phyloP scores from a whole-genome alignment of 2,329 filamentous ascomycete genomes.

The Phialophora expanda region DNA sequence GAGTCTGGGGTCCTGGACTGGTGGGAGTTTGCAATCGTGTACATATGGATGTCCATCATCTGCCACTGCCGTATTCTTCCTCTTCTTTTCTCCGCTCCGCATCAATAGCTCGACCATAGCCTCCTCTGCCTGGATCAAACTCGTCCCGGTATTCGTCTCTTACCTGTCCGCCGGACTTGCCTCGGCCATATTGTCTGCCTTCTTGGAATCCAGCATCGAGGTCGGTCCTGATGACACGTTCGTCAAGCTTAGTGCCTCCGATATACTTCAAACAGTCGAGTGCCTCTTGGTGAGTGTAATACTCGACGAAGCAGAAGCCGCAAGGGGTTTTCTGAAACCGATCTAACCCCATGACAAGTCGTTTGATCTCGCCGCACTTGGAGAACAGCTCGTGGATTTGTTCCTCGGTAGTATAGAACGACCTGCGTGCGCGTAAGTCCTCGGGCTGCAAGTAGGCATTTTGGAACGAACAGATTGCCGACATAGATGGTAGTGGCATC shows the following conservation, averaged over 20 bases:
- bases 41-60: conserved; percentile 22
- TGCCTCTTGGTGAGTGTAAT: conserved; percentile 96
- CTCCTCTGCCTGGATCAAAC: conserved; percentile 92
- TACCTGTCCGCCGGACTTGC: conserved; percentile 95
- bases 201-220: conserved; percentile 95
- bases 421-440: conserved; percentile 56
- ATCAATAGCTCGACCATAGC: conserved; percentile 78
- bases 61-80: conserved; percentile 63
- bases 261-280: conserved; percentile 99
- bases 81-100: conserved; percentile 65
- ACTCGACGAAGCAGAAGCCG: conserved; percentile 99
- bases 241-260: conserved; percentile 95
- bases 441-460: conserved; percentile 13
- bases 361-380: conserved; percentile 95
- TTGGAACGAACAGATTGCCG: conserved; percentile 77
- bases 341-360: conserved; percentile 95
- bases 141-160: conserved; percentile 97
- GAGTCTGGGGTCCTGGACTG: neutral
- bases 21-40: neutral
- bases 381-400: conserved; percentile 97
- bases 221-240: conserved; percentile 94
- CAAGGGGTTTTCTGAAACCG: conserved; percentile 97
- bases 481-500: conserved; percentile 96
- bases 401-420: conserved; percentile 98
- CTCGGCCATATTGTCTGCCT: conserved; percentile 91